Base-by-base conservation (phyloP, 805 yeast species). In the Torulaspora indica region DNA sequence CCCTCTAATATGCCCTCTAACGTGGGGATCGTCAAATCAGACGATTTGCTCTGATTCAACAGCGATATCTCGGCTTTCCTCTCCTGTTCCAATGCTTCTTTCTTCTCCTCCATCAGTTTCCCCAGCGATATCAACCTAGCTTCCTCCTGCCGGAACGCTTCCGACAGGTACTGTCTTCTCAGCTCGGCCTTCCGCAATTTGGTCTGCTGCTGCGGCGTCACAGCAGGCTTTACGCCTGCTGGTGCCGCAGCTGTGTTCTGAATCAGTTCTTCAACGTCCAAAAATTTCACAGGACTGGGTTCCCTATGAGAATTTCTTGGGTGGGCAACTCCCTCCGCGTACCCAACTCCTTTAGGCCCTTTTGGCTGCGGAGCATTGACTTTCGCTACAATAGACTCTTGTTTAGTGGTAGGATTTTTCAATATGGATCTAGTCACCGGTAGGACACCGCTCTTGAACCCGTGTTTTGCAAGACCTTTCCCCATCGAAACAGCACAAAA, bases 351-450 rank as follows among this genome's bases (percentile, higher is more conserved):
- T n/a, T 54, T 46, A n/a, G 42, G 25, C 14, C 78, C 75, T 44
- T 74, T 70, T 28, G 73, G 66, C 41, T 74, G 75, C 31, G 73
- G 71, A 13, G 70, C 74, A 45, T 56, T 56, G 6, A 69, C 75
- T 49, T 73, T 74, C 48, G 70, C 67, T 6, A 60, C 38, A 4
- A 60, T 30, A 8, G 48, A 45, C 60, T 49, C 47, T 24, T 79
- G 81, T 51, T 75, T 74, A 38, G 74, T 71, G 1, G 73, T 66
- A 4, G 89, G 86, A 43, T 77, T 76, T 56, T 81, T 85, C 67
- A 90, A 78, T 24, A 87, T 79, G 31, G 81, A 78, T 56, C 95
- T 81, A 8, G 86, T 81, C 43, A 69, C 72, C 38, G 97, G 97
- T 52, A 90, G 73, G 39, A 86, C 72, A 61, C 97, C 97, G 38